phyloP scores from a whole-genome alignment of 805 yeast species.

The Metschnikowia proteae region DNA sequence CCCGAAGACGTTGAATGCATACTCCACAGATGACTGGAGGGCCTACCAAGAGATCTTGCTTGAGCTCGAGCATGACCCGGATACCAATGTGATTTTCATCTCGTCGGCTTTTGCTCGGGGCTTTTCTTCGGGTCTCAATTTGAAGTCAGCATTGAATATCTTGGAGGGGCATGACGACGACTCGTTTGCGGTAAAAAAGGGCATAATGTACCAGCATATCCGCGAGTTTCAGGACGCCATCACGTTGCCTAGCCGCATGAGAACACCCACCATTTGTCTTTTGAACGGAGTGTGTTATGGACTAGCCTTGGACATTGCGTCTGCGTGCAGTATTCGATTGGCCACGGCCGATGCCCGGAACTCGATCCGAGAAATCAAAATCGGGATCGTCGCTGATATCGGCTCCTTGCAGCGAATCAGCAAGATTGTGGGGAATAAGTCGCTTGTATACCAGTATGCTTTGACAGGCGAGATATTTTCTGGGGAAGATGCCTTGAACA shows the following conservation, averaged over 20 bases:
- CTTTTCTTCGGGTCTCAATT: slow-evolving; percentile 65
- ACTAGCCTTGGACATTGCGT: slow-evolving; percentile 62
- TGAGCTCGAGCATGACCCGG: slow-evolving; percentile 40
- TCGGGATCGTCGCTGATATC: slow-evolving; percentile 77
- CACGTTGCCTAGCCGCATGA: slow-evolving; percentile 43
- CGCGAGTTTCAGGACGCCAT: slow-evolving; percentile 58
- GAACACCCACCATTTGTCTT: slow-evolving; percentile 62
- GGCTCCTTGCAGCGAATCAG: slow-evolving; percentile 73
- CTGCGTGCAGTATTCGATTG: slow-evolving; percentile 56
- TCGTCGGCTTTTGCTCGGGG: slow-evolving; percentile 53
- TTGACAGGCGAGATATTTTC: slow-evolving; percentile 57
- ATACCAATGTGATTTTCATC: slow-evolving; percentile 50
- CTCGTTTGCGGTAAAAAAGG: slow-evolving; percentile 21
- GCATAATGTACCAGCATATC: slow-evolving; percentile 37
- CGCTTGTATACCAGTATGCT: slow-evolving; percentile 57
- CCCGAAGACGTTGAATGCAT: slow-evolving; percentile 58
- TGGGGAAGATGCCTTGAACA: slow-evolving; percentile 49
- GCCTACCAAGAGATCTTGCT: slow-evolving; percentile 50
- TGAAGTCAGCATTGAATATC: slow-evolving; percentile 31
- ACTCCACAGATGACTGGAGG: slow-evolving; percentile 51
- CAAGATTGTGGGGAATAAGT: slow-evolving; percentile 46
- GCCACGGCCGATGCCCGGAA: slow-evolving; percentile 50
- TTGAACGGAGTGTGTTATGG: slow-evolving; percentile 66
- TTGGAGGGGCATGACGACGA: slow-evolving; percentile 8
- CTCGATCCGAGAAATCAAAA: slow-evolving; percentile 64